Conservation (phyloP, 2,329 filamentous ascomycete genomes). For the Pochonia chlamydosporia region DNA sequence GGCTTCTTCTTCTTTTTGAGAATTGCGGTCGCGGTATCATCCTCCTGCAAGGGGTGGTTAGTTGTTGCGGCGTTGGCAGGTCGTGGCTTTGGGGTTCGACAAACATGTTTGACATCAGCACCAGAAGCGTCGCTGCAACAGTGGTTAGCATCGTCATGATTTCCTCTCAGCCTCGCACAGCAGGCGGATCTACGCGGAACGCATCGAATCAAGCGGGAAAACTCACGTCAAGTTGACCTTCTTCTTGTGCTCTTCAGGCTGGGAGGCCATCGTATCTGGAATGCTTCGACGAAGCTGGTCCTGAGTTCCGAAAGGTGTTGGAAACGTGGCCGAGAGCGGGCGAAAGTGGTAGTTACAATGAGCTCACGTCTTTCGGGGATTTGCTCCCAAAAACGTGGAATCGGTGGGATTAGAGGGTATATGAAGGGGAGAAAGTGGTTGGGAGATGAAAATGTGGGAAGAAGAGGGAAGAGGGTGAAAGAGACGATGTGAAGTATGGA, state of each 20-base stretch:
- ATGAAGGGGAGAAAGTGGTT: slow-evolving; percentile 11
- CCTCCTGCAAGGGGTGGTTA: slow-evolving; percentile 54
- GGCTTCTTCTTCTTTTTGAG: slow-evolving; percentile 99
- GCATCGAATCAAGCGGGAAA: slow-evolving; percentile 12
- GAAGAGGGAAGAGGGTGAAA: slow-evolving; percentile 14
- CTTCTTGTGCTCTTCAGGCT: slow-evolving; percentile 66
- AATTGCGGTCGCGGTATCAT: slow-evolving; percentile 92
- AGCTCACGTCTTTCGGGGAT: slow-evolving; percentile 1
- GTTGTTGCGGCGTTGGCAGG: slow-evolving; percentile 13
- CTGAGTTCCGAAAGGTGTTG: slow-evolving; percentile 16
- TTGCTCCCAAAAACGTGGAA: background rate
- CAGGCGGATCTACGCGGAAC: background rate
- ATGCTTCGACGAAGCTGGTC: slow-evolving; percentile 22
- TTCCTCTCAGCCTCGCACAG: background rate
- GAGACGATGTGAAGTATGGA: slow-evolving; percentile 12
- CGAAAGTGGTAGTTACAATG: background rate
- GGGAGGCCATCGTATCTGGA: slow-evolving; percentile 60
- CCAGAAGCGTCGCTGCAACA: slow-evolving; percentile 74
- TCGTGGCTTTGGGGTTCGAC: slow-evolving; percentile 24
- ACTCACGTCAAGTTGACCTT: slow-evolving; percentile 79
- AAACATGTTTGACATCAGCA: slow-evolving; percentile 77
- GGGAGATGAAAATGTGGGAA: slow-evolving; percentile 2
- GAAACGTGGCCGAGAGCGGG: slow-evolving; percentile 15
- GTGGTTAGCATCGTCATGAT: slow-evolving; percentile 1
- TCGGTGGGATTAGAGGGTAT: slow-evolving; percentile 2